Evolutionary conservation across 129 eudicot genomes (phyloP), one percentile per base, ranked within the genome.

Genomic region (Helichrysum umbraculigerum): DNA sequence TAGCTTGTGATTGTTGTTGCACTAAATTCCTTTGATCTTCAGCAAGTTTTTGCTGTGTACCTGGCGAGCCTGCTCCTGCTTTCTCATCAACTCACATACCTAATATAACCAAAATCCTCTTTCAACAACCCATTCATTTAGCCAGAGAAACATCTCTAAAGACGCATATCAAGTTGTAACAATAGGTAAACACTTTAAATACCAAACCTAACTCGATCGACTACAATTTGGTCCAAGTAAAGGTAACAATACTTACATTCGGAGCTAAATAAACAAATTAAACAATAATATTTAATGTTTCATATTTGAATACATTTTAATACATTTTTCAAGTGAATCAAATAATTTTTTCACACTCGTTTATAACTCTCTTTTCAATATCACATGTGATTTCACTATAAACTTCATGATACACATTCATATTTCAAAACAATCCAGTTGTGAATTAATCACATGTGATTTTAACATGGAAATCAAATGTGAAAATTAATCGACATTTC

Each of bases 1-100:
- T 95, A 34, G 87, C 86, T 79, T 95, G 99, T 68, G 99, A 80
- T 82, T 95, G 94, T 79, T 95, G 97, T 82, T 91, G 94, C 69
- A 86, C 85, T 74, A 95, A 83, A 75, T 95, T 85, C 85, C 91
- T 87, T 77, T 95, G 99, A 11, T 95, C 99, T 84, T 95, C 99
- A 6, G 92, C 86, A 86, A 93, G 85, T 76, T 91, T 87, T 58
- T 85, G 86, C 59, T 89, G 92, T 77, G 1, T n/a, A 41, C 47
- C 47, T 9, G 90, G 44, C 98, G 86, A 8, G 83, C 83, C 74
- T 88, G 81, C 60, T 93, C 97, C 69, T 93, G 98, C 86, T 83
- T 88, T 62, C 97, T 88, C 98, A 88, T 93, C 3, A 93, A 58
- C 66, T 88, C 92, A 79, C 88, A 88, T 52, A 93, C 91, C 98